Conservation (phyloP, 2,329 filamentous ascomycete species). For the Cordyceps javanica region DNA sequence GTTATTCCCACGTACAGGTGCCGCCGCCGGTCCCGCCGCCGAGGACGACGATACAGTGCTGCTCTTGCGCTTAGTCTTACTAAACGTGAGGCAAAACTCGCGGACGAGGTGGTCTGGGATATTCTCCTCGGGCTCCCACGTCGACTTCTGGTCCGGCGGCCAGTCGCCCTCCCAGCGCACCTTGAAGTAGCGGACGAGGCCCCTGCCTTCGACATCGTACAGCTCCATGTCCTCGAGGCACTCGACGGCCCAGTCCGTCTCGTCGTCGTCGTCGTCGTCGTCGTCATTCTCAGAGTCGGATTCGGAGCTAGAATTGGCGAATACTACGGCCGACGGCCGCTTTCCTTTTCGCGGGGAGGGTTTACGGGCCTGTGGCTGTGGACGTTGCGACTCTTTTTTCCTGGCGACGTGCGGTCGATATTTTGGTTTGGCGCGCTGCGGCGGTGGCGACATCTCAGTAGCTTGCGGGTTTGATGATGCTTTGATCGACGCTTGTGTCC, state of each 20-base stretch:
- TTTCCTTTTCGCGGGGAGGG: background rate
- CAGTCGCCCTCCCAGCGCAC: constrained; percentile 53
- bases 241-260: constrained; percentile 37
- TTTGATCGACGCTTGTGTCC: too few species aligned
- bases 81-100: constrained; percentile 30
- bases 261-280: constrained; percentile 14
- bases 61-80: background rate
- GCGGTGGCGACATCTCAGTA: background rate
- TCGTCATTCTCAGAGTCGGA: too few species aligned
- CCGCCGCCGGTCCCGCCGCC: too few species aligned
- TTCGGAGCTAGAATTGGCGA: background rate
- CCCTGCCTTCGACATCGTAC: constrained; percentile 30
- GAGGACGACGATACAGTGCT: too few species aligned
- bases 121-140: constrained; percentile 52
- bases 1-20: too few species aligned
- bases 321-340: background rate
- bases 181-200: constrained; percentile 38
- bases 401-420: background rate
- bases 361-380: background rate
- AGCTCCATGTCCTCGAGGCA: constrained; percentile 36
- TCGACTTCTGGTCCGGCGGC: constrained; percentile 49
- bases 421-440: background rate
- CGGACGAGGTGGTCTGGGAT: constrained; percentile 36
- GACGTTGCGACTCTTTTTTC: background rate
- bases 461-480: too few species aligned